Base-by-base conservation (phyloP, 2,329 filamentous ascomycete genomes). In the Epichloe scottii region DNA sequence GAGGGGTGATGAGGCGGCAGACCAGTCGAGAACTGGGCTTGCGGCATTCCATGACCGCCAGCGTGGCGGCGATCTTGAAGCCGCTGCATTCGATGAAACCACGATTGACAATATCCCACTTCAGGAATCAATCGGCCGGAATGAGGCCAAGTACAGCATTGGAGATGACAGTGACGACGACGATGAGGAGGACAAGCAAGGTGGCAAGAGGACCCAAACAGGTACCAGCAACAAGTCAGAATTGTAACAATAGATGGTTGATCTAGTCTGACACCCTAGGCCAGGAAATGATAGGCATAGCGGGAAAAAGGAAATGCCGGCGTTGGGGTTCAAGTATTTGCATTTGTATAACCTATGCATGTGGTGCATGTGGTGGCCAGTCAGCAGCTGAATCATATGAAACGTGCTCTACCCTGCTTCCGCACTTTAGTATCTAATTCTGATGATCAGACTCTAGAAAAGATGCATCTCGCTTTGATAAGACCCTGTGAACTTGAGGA, bases 1-100 rank as follows among this genome's bases (percentile, higher is more conserved):
- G 38, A 48, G 68, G 63, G 38, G 67, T 44, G 64, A 69, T 34
- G 67, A 68, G 5, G 63, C 65, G 12, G 58, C 60, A 19, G 66
- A 62, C 41, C 53, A 57, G 58, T 56, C 62, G 26, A 62, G 61
- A 37, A 64, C 63, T 45, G 67, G 69, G 2, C 63, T 77, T 48
- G 73, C 75, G 62, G 64, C 55, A n/a, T 75, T 77, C 60, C 70
- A 74, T 21, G 68, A 67, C 47, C 74, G 75, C 58, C 67, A 71
- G 5, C 58, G 60, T 30, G 68, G 64, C 35, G 67, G 74, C 12
- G 79, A 84, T 59, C 66, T 85, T 4, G 81, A 85, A 62, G 76
- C 79, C 1, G 78, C 73, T 2, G 80, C 82, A 58, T 84, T 84
- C 58, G 80, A 84, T 57, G 82, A 84, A 68, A 79, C 73, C 56